These are phyloP conservation scores for Cetradonia linearis DNA, from an alignment of 495 filamentous ascomycete genomes.

Conservation along the genomic window DNA sequence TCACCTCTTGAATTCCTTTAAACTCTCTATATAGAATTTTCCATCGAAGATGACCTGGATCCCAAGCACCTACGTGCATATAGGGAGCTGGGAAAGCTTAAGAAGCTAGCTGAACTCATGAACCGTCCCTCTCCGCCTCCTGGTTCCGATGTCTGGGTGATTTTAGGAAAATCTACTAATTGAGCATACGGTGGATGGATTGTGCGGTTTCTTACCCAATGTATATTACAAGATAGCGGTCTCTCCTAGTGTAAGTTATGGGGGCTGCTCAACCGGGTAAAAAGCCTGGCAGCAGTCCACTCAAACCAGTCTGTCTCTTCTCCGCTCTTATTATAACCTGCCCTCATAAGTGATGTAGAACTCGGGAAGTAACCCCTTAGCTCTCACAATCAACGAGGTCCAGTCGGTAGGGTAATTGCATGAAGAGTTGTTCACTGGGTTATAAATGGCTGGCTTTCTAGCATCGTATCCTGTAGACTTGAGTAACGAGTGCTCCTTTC, in stretches of 20 bases:
- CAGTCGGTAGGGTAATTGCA: neutral
- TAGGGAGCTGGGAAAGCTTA: neutral
- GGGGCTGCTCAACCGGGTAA: too few relatives aligned
- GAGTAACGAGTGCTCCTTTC: too few relatives aligned
- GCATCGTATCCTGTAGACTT: neutral
- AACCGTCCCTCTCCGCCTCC: neutral
- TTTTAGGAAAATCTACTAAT: too few relatives aligned
- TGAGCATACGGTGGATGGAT: neutral
- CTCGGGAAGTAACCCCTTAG: neutral
- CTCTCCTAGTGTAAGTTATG: too few relatives aligned
- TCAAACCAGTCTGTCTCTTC: too few relatives aligned
- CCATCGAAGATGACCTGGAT: neutral
- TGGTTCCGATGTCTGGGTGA: neutral
- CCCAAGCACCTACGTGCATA: neutral
- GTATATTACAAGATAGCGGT: too few relatives aligned
- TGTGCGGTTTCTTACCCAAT: neutral
- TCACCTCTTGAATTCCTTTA: too few relatives aligned
- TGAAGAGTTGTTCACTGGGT: neutral
- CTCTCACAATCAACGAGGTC: neutral
- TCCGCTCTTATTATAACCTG: neutral
- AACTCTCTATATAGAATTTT: neutral
- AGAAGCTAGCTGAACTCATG: constrained; percentile 6
- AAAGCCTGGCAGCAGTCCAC: too few relatives aligned
- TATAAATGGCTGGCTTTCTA: neutral
- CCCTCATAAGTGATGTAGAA: neutral